phyloP scores from a whole-genome alignment of 306 rosid genomes.

The Echinosophora koreensis region DNA sequence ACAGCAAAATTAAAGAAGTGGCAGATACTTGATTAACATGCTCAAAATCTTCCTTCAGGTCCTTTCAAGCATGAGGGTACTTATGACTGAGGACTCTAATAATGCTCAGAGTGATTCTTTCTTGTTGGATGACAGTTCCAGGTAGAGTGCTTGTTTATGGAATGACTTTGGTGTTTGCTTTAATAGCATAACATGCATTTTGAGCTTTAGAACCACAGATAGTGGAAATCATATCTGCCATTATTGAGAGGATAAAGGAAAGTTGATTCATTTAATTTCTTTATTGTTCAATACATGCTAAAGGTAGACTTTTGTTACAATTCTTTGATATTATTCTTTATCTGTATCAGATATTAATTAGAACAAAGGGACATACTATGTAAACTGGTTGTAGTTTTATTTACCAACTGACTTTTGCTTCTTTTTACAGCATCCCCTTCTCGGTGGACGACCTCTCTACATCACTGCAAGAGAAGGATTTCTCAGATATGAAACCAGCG shows the following conservation, averaged over 20 bases:
- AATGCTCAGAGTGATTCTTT: slow-evolving; percentile 93
- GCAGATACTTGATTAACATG: slow-evolving; percentile 38
- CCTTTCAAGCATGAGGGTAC: slow-evolving; percentile 94
- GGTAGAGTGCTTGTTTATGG: slow-evolving; percentile 61
- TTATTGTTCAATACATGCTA: slow-evolving; percentile 26
- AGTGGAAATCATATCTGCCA: slow-evolving; percentile 22
- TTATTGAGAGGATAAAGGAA: slow-evolving; percentile 14
- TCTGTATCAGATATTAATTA: slow-evolving; percentile 2
- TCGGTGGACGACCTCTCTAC: slow-evolving; percentile 97
- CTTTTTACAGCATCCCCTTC: slow-evolving; percentile 85
- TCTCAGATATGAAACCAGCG: slow-evolving; percentile 83
- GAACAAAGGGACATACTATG: slow-evolving; percentile 7
- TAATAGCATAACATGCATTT: slow-evolving; percentile 31
- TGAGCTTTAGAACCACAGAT: slow-evolving; percentile 25
- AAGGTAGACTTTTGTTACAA: slow-evolving; percentile 8
- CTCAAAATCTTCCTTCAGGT: slow-evolving; percentile 67
- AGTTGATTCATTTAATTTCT: slow-evolving; percentile 13
- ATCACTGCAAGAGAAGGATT: slow-evolving; percentile 83
- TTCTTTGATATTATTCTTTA: not conserved
- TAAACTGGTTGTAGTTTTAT: slow-evolving; percentile 28
- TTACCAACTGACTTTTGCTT: slow-evolving; percentile 21
- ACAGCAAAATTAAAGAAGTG: slow-evolving; percentile 17
- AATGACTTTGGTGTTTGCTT: slow-evolving; percentile 30
- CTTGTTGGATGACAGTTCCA: slow-evolving; percentile 97
- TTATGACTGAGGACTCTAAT: slow-evolving; percentile 98